phyloP scores from a whole-genome alignment of 257 asterid genomes.

The Solanum chaucha region DNA sequence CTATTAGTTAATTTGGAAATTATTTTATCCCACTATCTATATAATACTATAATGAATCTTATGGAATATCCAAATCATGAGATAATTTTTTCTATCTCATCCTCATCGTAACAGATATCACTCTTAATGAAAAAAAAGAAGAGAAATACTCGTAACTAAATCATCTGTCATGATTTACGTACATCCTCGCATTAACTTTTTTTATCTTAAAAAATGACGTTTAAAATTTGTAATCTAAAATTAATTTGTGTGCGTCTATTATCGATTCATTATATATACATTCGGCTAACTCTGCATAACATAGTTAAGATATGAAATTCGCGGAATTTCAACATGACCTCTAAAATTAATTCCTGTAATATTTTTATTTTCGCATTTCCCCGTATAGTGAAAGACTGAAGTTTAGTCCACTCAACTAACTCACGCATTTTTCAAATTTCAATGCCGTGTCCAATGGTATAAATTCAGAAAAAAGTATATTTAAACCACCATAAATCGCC shows the following conservation, averaged over 20 bases:
- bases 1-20: background rate
- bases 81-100: background rate
- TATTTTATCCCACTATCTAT: background rate
- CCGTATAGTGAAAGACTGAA: background rate
- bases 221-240: background rate
- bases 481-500: background rate
- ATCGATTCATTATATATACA: accelerated
- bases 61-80: background rate
- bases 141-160: too few relatives aligned
- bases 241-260: accelerated
- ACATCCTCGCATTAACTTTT: too few relatives aligned
- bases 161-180: background rate
- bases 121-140: background rate
- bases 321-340: accelerated
- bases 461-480: background rate
- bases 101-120: background rate
- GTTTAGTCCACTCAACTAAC: background rate
- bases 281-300: background rate
- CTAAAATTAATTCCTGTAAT: background rate
- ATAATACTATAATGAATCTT: background rate
- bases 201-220: accelerated
- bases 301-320: background rate
- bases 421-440: background rate
- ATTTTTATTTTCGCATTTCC: background rate
- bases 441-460: slow-evolving; percentile 2